phyloP scores from a whole-genome alignment of 352 stramenopile genomes.

The Pythium monospermum region DNA sequence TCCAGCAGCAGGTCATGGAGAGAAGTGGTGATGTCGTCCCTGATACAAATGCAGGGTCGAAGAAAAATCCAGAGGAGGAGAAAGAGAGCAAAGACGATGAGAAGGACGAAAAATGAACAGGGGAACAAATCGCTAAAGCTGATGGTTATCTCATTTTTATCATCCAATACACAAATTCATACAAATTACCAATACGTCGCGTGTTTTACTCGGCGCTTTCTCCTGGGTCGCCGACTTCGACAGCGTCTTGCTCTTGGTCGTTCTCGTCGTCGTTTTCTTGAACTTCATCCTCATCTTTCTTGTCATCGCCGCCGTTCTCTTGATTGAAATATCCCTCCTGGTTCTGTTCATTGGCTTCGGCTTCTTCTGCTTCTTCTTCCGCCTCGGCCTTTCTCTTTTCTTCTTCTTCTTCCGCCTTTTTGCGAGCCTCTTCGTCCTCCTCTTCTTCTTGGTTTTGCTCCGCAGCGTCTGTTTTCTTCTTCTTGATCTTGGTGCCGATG shows the following conservation, averaged over 20 bases:
- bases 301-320: too few relatives aligned
- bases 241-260: not conserved
- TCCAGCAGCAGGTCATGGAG: not conserved
- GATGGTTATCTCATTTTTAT: too few relatives aligned
- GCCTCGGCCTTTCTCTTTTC: slow-evolving; percentile 1
- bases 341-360: slow-evolving; percentile 3
- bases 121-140: too few relatives aligned
- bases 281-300: slow-evolving; percentile 7
- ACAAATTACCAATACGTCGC: too few relatives aligned
- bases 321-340: too few relatives aligned
- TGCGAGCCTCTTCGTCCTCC: slow-evolving; percentile 13
- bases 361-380: not conserved
- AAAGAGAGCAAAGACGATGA: too few relatives aligned
- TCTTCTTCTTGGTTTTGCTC: slow-evolving; percentile 4
- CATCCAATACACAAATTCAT: slow-evolving; percentile 6
- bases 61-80: too few relatives aligned
- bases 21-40: too few relatives aligned
- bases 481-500: not conserved
- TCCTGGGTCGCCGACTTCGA: too few relatives aligned
- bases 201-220: too few relatives aligned
- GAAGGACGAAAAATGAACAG: slow-evolving; percentile 1
- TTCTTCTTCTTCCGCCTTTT: slow-evolving; percentile 10
- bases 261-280: slow-evolving; percentile 1
- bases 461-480: not conserved
- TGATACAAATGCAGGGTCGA: too few relatives aligned